Conservation (phyloP, 208 protist genomes). For the Leptomonas pyrrhocoris region DNA sequence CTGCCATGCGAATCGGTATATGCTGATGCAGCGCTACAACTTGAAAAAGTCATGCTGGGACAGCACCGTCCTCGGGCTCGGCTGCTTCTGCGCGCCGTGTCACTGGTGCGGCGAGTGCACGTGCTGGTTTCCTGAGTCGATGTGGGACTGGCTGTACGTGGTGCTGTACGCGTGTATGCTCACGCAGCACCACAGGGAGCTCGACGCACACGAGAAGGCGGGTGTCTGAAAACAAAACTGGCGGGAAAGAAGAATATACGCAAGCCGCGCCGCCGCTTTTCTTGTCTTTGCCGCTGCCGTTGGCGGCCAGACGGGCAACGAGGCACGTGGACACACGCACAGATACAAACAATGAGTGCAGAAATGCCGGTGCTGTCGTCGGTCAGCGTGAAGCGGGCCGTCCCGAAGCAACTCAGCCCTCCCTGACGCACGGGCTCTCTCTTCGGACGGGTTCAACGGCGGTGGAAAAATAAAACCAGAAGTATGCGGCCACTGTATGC, state of each 20-base stretch:
- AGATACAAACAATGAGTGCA: too few species aligned
- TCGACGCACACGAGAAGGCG: conserved; percentile 46
- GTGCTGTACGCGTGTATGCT: conserved; percentile 66
- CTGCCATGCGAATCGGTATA: conserved; percentile 68
- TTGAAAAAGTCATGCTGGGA: conserved; percentile 65
- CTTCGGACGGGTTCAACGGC: too few species aligned
- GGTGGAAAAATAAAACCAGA: conserved; percentile 3
- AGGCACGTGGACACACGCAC: too few species aligned
- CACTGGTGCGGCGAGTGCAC: conserved; percentile 20
- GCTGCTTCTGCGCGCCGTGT: conserved; percentile 31
- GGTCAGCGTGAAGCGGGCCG: too few species aligned
- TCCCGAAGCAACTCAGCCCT: too few species aligned
- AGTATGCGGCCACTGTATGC: not conserved
- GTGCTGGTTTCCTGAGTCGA: conserved; percentile 17
- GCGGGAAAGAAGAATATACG: too few species aligned
- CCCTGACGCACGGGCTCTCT: too few species aligned
- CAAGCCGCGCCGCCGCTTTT: not conserved
- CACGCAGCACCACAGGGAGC: conserved; percentile 64
- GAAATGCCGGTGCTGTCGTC: too few species aligned
- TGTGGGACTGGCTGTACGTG: conserved; percentile 45
- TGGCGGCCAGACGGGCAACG: too few species aligned
- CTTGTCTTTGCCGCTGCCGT: too few species aligned
- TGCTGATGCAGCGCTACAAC: conserved; percentile 67
- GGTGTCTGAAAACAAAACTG: conserved; percentile 16
- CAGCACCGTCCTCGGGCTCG: conserved; percentile 33